These are phyloP conservation scores for Candida easanensis DNA, from an alignment of 805 yeast genomes.

Conservation along the genomic window DNA sequence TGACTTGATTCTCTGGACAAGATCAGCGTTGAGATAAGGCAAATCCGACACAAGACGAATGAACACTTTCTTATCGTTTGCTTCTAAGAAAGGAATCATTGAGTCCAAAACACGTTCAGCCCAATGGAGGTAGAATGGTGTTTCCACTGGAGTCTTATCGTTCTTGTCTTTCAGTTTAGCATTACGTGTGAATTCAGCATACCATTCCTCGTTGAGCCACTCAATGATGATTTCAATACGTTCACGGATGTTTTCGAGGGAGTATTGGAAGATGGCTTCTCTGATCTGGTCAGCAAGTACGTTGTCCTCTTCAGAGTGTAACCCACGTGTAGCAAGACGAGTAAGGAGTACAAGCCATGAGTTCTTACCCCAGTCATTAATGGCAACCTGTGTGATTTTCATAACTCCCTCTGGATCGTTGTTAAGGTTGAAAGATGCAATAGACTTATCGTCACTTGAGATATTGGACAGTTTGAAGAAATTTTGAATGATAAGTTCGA, in stretches of 20 bases:
- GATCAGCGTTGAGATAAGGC: slow-evolving; percentile 64
- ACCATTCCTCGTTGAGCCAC: slow-evolving; percentile 97
- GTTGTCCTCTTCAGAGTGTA: slow-evolving; percentile 34
- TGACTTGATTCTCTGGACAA: slow-evolving; percentile 65
- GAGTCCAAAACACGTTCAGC: slow-evolving; percentile 70
- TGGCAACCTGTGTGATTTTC: slow-evolving; percentile 32
- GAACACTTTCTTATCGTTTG: slow-evolving; percentile 74
- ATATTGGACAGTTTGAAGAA: slow-evolving; percentile 48
- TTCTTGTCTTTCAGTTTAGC: slow-evolving; percentile 25
- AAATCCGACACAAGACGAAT: slow-evolving; percentile 83
- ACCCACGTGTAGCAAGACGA: slow-evolving; percentile 81
- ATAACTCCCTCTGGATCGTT: slow-evolving; percentile 22
- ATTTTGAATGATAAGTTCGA: slow-evolving; percentile 55
- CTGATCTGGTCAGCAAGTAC: slow-evolving; percentile 62
- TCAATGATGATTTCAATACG: slow-evolving; percentile 75
- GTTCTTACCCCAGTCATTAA: slow-evolving; percentile 55
- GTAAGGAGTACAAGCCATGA: slow-evolving; percentile 77
- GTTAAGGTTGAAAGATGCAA: slow-evolving; percentile 19
- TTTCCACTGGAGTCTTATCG: slow-evolving; percentile 24
- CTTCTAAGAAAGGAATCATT: slow-evolving; percentile 80
- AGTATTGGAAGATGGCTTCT: slow-evolving; percentile 66
- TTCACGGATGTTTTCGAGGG: slow-evolving; percentile 66
- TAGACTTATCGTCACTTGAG: slow-evolving; percentile 19
- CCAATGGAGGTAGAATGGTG: slow-evolving; percentile 65
- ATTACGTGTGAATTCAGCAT: slow-evolving; percentile 44